These are phyloP conservation scores for Arxiozyma slooffiae DNA, from an alignment of 1,139 yeast species.

Conservation along the genomic window DNA sequence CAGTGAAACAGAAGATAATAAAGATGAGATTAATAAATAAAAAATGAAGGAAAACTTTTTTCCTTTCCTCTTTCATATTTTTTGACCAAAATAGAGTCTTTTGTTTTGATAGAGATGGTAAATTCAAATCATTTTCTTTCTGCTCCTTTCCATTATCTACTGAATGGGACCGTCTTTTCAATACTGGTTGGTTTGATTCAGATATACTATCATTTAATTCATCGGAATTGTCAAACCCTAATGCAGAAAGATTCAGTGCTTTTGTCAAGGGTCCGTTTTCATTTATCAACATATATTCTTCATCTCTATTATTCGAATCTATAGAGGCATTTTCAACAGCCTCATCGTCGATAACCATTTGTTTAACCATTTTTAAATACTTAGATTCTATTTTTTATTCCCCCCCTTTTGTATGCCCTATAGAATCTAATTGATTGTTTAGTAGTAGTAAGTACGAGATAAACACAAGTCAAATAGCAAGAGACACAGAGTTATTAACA, in stretches of 20 bases:
- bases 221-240: neutral
- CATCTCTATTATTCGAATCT: neutral
- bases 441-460: too few species aligned
- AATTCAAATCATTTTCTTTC: neutral
- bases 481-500: too few species aligned
- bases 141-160: neutral
- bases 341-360: too few species aligned
- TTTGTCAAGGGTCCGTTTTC: neutral
- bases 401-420: neutral
- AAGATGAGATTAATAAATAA: conserved; percentile 6
- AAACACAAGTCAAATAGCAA: too few species aligned
- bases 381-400: neutral
- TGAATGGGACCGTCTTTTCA: neutral
- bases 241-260: neutral
- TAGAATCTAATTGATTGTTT: too few species aligned
- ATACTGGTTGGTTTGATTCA: neutral
- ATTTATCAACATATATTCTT: conserved; percentile 1
- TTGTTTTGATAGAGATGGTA: neutral
- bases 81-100: conserved; percentile 7
- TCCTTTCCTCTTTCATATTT: conserved; percentile 5
- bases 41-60: conserved; percentile 6
- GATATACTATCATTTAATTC: neutral
- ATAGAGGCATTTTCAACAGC: neutral
- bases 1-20: conserved; percentile 9
- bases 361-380: too few species aligned